Evolutionary conservation across 2,329 filamentous ascomycete genomes (phyloP).

Genomic region (Exophiala dermatitidis): DNA sequence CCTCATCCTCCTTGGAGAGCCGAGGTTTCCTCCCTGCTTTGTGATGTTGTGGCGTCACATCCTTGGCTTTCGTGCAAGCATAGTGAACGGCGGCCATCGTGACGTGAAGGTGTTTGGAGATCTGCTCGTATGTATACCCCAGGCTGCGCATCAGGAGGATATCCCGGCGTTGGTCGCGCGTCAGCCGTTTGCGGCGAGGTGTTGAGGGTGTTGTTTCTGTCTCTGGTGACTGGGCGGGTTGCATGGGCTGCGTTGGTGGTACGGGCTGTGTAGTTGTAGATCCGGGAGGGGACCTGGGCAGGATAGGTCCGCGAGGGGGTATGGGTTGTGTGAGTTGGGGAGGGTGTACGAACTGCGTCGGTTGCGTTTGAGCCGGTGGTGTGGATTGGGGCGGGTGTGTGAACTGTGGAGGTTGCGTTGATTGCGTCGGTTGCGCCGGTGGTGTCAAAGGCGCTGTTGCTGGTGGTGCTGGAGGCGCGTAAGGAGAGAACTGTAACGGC

Average conservation of each 20-base stretch:
- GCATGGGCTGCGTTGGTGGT: background rate
- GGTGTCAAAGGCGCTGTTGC: too few species aligned
- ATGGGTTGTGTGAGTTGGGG: too few species aligned
- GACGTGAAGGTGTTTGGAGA: constrained; percentile 20
- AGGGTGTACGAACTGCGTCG: too few species aligned
- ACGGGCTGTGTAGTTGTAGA: background rate
- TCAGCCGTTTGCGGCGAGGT: constrained; percentile 3
- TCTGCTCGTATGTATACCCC: constrained; percentile 21
- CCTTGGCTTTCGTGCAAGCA: constrained; percentile 17
- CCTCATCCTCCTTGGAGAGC: background rate
- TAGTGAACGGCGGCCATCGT: constrained; percentile 23
- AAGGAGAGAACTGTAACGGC: too few species aligned
- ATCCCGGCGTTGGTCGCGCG: constrained; percentile 25
- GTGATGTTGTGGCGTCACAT: constrained; percentile 13
- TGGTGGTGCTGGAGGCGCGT: too few species aligned
- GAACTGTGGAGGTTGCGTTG: too few species aligned
- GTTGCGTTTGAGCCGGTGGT: too few species aligned
- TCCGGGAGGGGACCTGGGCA: too few species aligned
- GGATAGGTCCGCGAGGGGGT: too few species aligned
- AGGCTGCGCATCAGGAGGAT: constrained; percentile 25
- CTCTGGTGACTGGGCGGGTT: too few species aligned
- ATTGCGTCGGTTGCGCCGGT: too few species aligned
- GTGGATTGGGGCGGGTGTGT: too few species aligned
- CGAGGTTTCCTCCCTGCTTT: background rate
- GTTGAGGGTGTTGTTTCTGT: background rate